These are phyloP conservation scores for Apiospora sp. DNA, from an alignment of 2,329 filamentous ascomycete genomes.

Conservation along the genomic window DNA sequence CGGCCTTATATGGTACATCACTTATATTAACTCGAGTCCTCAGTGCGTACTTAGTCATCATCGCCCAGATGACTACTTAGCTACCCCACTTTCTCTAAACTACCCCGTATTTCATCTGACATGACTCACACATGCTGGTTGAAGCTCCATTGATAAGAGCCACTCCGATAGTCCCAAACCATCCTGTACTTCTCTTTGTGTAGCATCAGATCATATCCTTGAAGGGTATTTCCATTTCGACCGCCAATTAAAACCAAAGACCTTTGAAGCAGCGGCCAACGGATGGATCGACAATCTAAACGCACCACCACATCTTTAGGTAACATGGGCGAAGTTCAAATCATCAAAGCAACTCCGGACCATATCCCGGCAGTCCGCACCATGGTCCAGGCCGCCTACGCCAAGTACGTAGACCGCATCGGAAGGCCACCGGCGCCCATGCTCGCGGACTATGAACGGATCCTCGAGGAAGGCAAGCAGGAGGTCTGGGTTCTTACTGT, in stretches of 20 bases:
- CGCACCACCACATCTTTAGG: too few relatives aligned
- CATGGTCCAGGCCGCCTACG: constrained; percentile 26
- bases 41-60: too few relatives aligned
- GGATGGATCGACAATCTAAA: too few relatives aligned
- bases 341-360: neutral
- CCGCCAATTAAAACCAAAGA: too few relatives aligned
- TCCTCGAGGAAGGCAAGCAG: constrained; percentile 35
- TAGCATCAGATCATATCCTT: neutral
- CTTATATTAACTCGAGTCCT: too few relatives aligned
- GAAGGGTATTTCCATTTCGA: too few relatives aligned
- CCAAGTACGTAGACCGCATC: constrained; percentile 25
- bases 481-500: constrained; percentile 1
- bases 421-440: constrained; percentile 47
- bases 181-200: neutral
- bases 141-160: too few relatives aligned
- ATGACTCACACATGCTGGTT: neutral
- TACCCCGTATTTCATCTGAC: neutral
- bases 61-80: too few relatives aligned
- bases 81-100: neutral
- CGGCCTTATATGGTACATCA: too few relatives aligned
- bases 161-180: too few relatives aligned
- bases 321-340: neutral
- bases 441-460: constrained; percentile 41
- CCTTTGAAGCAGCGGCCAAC: too few relatives aligned
- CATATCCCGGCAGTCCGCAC: constrained; percentile 2